Conservation (phyloP, 73 alveolate species). For the Breviolum minutum region DNA sequence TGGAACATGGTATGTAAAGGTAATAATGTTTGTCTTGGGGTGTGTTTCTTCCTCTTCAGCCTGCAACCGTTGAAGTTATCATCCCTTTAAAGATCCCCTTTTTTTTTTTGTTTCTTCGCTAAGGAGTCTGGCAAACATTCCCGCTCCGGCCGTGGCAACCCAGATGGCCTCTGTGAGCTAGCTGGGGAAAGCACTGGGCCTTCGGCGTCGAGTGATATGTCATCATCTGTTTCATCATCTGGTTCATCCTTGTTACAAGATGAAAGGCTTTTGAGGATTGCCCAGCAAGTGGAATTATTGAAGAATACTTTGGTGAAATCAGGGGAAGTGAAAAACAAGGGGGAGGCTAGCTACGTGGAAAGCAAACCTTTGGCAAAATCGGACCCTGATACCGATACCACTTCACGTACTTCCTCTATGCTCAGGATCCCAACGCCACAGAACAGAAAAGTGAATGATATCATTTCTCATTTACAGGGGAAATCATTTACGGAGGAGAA, state of each 20-base stretch:
- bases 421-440: background rate
- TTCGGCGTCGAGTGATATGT: background rate
- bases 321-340: too few species aligned
- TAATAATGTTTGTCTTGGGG: background rate
- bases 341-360: too few species aligned
- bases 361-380: too few species aligned
- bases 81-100: background rate
- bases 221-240: background rate
- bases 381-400: background rate
- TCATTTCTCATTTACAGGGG: too few species aligned
- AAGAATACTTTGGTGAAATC: background rate
- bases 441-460: background rate
- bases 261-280: background rate
- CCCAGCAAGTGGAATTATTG: background rate
- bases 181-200: background rate
- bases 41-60: background rate
- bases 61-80: too few species aligned
- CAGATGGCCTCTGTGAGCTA: background rate
- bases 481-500: background rate
- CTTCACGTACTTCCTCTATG: too few species aligned
- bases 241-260: background rate
- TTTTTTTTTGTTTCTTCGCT: background rate
- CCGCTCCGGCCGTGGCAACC: background rate
- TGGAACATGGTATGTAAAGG: background rate
- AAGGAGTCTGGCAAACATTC: background rate